Percentiles rank a stretch among this genome's conserved stretches.
phyloP scores from a whole-genome alignment of 1,139 yeast genomes.

The Saccharomycopsis crataegensis region DNA sequence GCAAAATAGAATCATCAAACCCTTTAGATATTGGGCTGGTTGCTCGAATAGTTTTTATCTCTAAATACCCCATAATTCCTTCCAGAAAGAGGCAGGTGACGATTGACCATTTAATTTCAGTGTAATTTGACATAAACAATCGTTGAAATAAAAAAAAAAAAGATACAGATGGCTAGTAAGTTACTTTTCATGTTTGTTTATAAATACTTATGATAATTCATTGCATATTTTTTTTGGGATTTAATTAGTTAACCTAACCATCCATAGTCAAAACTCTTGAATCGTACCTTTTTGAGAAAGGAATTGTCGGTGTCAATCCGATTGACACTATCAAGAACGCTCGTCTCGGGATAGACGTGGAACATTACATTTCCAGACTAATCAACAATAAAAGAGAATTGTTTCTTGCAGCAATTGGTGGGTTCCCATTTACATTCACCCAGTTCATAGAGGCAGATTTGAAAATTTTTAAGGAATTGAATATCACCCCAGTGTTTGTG shows the following conservation, averaged over 20 bases:
- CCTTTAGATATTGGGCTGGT: too few relatives aligned
- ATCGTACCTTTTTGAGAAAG: constrained; percentile 61
- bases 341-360: constrained; percentile 78
- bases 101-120: too few relatives aligned
- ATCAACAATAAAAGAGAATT: constrained; percentile 63
- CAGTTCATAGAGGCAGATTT: constrained; percentile 57
- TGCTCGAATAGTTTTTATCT: too few relatives aligned
- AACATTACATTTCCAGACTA: constrained; percentile 62
- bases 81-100: too few relatives aligned
- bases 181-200: too few relatives aligned
- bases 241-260: background rate
- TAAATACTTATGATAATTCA: too few relatives aligned
- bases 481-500: constrained; percentile 71
- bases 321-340: constrained; percentile 62
- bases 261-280: constrained; percentile 58
- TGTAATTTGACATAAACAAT: too few relatives aligned
- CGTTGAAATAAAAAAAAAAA: too few relatives aligned
- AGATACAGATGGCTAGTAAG: too few relatives aligned
- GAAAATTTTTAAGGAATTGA: constrained; percentile 48
- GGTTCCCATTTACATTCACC: constrained; percentile 62
- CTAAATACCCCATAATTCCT: too few relatives aligned
- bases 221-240: too few relatives aligned
- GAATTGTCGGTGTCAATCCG: constrained; percentile 54
- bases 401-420: constrained; percentile 73
- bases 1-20: too few relatives aligned